Evolutionary conservation across 2,329 filamentous ascomycete genomes (phyloP).

Genomic region (Paraphoma chrysanthemicola): DNA sequence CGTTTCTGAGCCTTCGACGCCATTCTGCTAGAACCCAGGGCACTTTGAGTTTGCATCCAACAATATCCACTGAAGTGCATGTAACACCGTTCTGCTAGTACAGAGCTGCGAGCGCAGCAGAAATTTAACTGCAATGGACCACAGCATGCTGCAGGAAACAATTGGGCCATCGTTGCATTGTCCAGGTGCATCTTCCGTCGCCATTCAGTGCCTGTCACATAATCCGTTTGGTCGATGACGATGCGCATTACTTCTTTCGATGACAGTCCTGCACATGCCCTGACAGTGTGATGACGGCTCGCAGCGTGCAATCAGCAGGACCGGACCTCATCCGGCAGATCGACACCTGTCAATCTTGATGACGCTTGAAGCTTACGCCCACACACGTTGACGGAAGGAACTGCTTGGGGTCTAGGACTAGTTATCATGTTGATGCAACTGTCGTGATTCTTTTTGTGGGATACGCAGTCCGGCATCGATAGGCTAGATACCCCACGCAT

Average conservation of each 20-base stretch:
- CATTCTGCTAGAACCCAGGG: background rate
- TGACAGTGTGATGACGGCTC: background rate
- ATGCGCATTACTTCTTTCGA: too few species aligned
- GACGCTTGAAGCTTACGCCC: background rate
- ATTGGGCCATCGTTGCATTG: background rate
- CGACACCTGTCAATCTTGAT: background rate
- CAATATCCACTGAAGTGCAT: too few species aligned
- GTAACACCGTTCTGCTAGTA: background rate
- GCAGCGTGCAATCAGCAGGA: background rate
- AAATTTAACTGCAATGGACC: background rate
- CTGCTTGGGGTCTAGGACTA: background rate
- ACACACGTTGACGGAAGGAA: background rate
- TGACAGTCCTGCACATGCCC: too few species aligned
- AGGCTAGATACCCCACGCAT: conserved; percentile 6
- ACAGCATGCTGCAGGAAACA: background rate
- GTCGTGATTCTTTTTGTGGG: conserved; percentile 14
- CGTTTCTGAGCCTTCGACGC: background rate
- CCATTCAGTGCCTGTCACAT: too few species aligned
- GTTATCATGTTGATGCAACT: conserved; percentile 2
- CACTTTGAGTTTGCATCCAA: background rate
- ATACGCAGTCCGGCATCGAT: conserved; percentile 10
- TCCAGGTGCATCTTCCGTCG: background rate
- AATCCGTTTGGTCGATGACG: too few species aligned
- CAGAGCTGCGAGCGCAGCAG: too few species aligned
- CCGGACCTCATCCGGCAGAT: background rate